Evolutionary conservation across 179 eudicot species (phyloP).

Genomic region (Corrigiola litoralis): DNA sequence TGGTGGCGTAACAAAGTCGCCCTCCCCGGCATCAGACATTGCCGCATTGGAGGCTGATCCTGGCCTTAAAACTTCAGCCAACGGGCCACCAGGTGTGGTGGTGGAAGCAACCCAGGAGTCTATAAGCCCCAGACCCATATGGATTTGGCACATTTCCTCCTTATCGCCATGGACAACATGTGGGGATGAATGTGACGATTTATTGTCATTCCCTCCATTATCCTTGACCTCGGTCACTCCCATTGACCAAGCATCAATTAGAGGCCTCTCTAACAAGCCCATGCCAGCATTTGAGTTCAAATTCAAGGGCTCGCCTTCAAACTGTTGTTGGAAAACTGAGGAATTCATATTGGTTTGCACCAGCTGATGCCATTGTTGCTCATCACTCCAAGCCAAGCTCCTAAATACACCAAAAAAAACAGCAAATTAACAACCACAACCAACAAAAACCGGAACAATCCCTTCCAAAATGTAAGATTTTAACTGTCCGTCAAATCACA

Average conservation of each 20-base stretch:
- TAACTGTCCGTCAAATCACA: not conserved
- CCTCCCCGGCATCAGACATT: conserved; percentile 10
- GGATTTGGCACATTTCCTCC: conserved; percentile 39
- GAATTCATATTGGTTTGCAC: conserved; percentile 26
- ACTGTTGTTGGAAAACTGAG: conserved; percentile 18
- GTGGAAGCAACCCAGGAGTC: conserved; percentile 39
- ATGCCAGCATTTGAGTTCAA: conserved; percentile 18
- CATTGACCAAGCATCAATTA: conserved; percentile 63
- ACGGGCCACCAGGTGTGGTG: conserved; percentile 58
- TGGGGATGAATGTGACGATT: conserved; percentile 35
- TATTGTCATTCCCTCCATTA: conserved; percentile 11
- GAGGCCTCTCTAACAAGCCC: conserved; percentile 30
- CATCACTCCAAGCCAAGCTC: conserved; percentile 34
- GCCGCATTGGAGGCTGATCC: conserved; percentile 18
- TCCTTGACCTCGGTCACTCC: conserved; percentile 18
- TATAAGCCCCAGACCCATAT: conserved; percentile 37
- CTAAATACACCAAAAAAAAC: conserved; percentile 15
- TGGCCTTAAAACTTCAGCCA: conserved; percentile 66
- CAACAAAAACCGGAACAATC: not conserved
- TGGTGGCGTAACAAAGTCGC: conserved; percentile 27
- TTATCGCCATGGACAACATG: conserved; percentile 35
- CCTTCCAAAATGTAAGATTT: not conserved
- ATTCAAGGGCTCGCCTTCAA: conserved; percentile 24
- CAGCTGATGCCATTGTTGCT: conserved; percentile 41
- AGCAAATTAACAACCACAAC: conserved; percentile 11